Conservation (phyloP, 306 rosid genomes). For the Rosa chinensis region DNA sequence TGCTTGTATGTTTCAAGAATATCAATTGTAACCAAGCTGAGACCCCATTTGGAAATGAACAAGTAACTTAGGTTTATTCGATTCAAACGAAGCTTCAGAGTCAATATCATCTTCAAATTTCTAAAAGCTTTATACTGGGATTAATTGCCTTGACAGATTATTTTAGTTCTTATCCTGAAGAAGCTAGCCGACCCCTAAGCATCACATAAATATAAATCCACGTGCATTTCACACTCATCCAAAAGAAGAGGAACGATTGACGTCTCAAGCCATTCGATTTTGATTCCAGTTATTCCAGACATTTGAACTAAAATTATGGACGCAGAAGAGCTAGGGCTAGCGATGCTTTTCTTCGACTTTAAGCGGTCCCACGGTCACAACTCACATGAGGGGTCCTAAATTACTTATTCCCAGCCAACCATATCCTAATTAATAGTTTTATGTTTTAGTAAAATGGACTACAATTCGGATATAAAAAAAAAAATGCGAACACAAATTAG, state of each 20-base stretch:
- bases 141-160: background rate
- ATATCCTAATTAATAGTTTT: too few relatives aligned
- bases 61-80: background rate
- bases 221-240: background rate
- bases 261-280: background rate
- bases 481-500: too few relatives aligned
- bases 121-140: background rate
- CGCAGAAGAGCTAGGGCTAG: background rate
- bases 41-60: background rate
- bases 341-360: background rate
- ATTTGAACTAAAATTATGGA: background rate
- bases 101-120: background rate
- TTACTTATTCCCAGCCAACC: too few relatives aligned
- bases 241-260: background rate
- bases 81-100: background rate
- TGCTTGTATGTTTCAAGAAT: slow-evolving; percentile 4
- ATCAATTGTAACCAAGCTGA: background rate
- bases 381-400: too few relatives aligned
- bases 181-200: background rate
- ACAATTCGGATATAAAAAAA: too few relatives aligned
- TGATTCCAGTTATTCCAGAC: background rate
- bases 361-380: background rate
- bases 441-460: too few relatives aligned
- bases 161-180: background rate
- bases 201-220: background rate